Base-by-base conservation (phyloP, 2,329 filamentous ascomycete genomes). In the Falciphora oryzae region DNA sequence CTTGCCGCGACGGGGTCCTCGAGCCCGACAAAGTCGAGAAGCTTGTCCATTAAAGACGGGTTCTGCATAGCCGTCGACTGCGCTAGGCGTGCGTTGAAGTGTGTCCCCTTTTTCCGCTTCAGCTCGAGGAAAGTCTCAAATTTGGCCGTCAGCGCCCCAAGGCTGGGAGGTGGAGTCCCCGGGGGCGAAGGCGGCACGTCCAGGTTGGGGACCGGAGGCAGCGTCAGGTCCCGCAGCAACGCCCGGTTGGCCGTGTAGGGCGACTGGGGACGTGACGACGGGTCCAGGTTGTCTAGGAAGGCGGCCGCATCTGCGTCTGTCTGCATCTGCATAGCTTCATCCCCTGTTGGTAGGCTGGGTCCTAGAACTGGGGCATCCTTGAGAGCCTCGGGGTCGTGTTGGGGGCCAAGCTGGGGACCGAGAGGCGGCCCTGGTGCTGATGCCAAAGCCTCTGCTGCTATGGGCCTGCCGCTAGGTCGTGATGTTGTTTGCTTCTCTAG, bases 1-100 rank as follows among this genome's bases (percentile, higher is more conserved):
- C 64, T 35, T 4, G 69, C 73, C 13, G 27, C 61, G 2, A 66
- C 74, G 58, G 73, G 73, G 60, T 75, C 78, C 61, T 69, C 71
- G 4, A 76, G 44, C 1, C 81, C 84, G 18, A 88, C 87, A 76
- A 92, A 93, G 29, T 80, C 81, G 78, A 92, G 81, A 64, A 94
- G 79, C 76, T 91, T 92, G 67, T 89, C 86, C 75, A 87, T 84
- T 63, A 93, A 78, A 57, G 83, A 85, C 2, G 91, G 91, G 72
- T 94, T 94, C 63, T 85, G 84, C 65, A 93, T 78, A 10, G 89
- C 85, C 0, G 84, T 77, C 0, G 88, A 90, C 65, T 83, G 81
- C 50, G 89, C 85, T 11, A 95, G 79, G 67, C 89, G 88, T 70
- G 86, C 81, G 74, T 95, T 93, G 80, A 94, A 94, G 75, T 95